phyloP scores from a whole-genome alignment of 805 yeast species.

The Saccharomycopsis fermentans region DNA sequence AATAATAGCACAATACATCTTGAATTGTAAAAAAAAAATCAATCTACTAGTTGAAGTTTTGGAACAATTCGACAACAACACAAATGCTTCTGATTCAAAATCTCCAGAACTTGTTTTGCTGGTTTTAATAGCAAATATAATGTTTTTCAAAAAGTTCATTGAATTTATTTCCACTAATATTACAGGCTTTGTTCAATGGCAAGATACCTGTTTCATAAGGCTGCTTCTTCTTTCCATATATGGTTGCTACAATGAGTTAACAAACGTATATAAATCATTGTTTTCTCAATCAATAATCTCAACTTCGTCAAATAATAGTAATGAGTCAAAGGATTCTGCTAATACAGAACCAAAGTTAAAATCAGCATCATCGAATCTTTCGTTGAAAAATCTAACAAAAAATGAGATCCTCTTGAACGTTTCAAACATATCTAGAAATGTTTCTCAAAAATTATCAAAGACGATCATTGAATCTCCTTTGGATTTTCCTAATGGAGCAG shows the following conservation, averaged over 20 bases:
- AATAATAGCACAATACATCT: slow-evolving; percentile 6
- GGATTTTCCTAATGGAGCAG: not conserved
- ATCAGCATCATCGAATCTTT: not conserved
- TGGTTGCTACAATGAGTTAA: slow-evolving; percentile 36
- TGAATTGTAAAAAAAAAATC: slow-evolving; percentile 31
- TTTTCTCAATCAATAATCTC: not conserved
- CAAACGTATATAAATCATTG: slow-evolving; percentile 32
- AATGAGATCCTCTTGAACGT: not conserved
- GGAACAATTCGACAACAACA: slow-evolving; percentile 20
- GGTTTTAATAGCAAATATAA: slow-evolving; percentile 3
- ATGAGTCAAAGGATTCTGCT: not conserved
- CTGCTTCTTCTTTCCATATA: slow-evolving; percentile 33
- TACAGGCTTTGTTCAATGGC: slow-evolving; percentile 28
- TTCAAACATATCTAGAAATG: not conserved
- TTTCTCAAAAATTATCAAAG: not conserved
- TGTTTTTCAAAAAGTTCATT: slow-evolving; percentile 32
- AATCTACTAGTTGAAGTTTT: slow-evolving; percentile 35
- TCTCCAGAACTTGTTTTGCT: not conserved
- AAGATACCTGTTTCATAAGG: slow-evolving; percentile 36
- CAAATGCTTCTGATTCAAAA: not conserved
- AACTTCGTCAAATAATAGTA: not conserved
- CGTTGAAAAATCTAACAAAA: not conserved
- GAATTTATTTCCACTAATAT: slow-evolving; percentile 30
- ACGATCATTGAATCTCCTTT: not conserved
- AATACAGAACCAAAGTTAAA: not conserved